Evolutionary conservation across 805 yeast genomes (phyloP).

Genomic region (Ogataea nakhonphanomensis): DNA sequence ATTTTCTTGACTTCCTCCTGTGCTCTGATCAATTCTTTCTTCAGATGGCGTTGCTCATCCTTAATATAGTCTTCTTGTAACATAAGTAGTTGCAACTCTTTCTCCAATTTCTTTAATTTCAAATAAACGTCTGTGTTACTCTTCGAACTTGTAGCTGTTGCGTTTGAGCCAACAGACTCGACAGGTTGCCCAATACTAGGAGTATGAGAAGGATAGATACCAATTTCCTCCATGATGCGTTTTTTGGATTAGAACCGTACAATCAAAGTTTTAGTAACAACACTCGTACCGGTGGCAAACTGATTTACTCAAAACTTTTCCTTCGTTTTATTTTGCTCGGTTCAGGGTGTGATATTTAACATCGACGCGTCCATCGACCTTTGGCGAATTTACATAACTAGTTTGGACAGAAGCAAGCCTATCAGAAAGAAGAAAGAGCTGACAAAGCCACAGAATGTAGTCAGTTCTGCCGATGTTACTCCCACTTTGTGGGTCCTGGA

Average conservation of each 20-base stretch:
- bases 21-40: constrained; percentile 90
- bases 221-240: constrained; percentile 57
- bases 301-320: constrained; percentile 8
- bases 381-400: constrained; percentile 1
- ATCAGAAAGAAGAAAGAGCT: constrained; percentile 6
- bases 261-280: not conserved
- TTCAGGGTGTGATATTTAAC: constrained; percentile 3
- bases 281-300: constrained; percentile 16
- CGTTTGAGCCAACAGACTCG: constrained; percentile 24
- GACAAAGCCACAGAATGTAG: constrained; percentile 2
- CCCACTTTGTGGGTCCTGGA: not conserved
- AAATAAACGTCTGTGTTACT: constrained; percentile 66
- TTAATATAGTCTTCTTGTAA: constrained; percentile 96
- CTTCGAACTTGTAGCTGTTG: constrained; percentile 18
- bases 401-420: constrained; percentile 4
- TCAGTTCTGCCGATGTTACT: not conserved
- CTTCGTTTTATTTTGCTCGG: not conserved
- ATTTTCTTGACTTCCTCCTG: constrained; percentile 98
- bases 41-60: constrained; percentile 95
- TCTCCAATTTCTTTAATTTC: constrained; percentile 82
- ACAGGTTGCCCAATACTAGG: constrained; percentile 27
- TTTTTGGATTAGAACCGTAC: not conserved
- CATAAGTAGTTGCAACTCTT: constrained; percentile 77
- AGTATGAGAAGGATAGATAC: constrained; percentile 39
- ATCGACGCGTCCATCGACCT: constrained; percentile 10